Base-by-base conservation (phyloP, 2,329 filamentous ascomycete genomes). In the Sporothrix mexicana region DNA sequence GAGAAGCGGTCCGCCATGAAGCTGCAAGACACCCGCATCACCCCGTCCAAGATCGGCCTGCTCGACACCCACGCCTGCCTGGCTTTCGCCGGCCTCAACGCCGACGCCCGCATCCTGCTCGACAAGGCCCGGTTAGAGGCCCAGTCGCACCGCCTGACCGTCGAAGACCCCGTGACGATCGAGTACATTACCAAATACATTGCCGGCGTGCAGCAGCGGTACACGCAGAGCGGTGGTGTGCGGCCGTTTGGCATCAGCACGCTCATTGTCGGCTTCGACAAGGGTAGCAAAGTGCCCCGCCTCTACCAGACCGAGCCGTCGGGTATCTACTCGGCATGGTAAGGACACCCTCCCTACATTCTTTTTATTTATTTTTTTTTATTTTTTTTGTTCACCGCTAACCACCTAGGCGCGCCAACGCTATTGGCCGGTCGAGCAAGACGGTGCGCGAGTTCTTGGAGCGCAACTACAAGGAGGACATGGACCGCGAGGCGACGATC, bases 101-200 rank as follows among this genome's bases (percentile, higher is more conserved):
- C 96, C 82, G 96, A 99, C 84, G 96, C 97, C 79, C 91, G 96
- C 81, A 99, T 99, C 81, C 89, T 99, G 76, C 93, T 99, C 81
- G 97, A 99, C 89, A 98, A 98, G 87, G 96, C 97, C 74, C 91
- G 97, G 78, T 86, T 98, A 83, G 96, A 99, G 86, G 95, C 96
- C 67, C 96, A 99, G 85, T 97, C 94, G 78, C 96, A 99, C 86
- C 92, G 96, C 76, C 87, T 99, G 78, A 98, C 96, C 4, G 94
- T 99, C 73, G 96, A 99, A 82, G 97, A 99, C 81, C 95, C 96
- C 72, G 94, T 97, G 77, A 95, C 93, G 75, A 97, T 99, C 83
- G 96, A 99, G 85, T 99, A 99, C 88, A 98, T 99, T 81, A 98
- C 96, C 80, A 98, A 99, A 87, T 97, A 98, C 80, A 92, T 99